These are phyloP conservation scores for Tuber magnatum DNA, from an alignment of 495 filamentous ascomycete genomes.

Conservation along the genomic window DNA sequence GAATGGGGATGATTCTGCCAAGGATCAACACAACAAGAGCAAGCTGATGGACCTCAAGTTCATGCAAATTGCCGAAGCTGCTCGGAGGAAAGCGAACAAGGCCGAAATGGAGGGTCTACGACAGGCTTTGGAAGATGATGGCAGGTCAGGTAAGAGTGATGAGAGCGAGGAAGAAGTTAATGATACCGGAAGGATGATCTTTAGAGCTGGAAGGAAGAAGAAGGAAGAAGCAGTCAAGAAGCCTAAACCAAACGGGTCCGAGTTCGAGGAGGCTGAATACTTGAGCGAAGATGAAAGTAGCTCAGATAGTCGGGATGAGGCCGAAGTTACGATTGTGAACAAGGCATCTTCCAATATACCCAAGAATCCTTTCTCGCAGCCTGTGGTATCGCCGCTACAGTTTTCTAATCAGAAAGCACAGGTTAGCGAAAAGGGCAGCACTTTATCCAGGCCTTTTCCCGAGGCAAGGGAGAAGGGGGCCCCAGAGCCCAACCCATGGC, in stretches of 20 bases:
- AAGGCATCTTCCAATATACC: slow-evolving; percentile 11
- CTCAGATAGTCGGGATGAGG: slow-evolving; percentile 41
- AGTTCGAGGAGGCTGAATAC: slow-evolving; percentile 26
- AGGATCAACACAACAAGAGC: slow-evolving; percentile 42
- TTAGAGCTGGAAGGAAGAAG: slow-evolving; percentile 47
- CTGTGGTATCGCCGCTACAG: neutral
- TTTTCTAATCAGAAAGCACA: neutral
- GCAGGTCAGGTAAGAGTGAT: slow-evolving; percentile 44
- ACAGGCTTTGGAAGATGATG: slow-evolving; percentile 54
- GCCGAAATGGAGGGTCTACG: slow-evolving; percentile 67
- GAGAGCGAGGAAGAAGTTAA: slow-evolving; percentile 54
- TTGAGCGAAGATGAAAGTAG: slow-evolving; percentile 47
- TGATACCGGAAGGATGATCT: slow-evolving; percentile 56
- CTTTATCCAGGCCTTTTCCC: neutral
- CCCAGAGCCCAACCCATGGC: slow-evolving; percentile 49
- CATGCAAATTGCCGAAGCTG: slow-evolving; percentile 81
- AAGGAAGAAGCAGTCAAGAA: slow-evolving; percentile 20
- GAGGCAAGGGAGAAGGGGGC: slow-evolving; percentile 18
- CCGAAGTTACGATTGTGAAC: slow-evolving; percentile 33
- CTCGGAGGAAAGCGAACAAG: slow-evolving; percentile 69
- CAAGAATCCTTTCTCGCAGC: slow-evolving; percentile 32
- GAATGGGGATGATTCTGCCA: slow-evolving; percentile 42
- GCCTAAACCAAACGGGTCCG: slow-evolving; percentile 18
- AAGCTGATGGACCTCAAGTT: slow-evolving; percentile 71
- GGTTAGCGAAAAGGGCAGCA: slow-evolving; percentile 4